Evolutionary conservation across 2,329 filamentous ascomycete genomes (phyloP), one percentile per base, ranked within the genome.

Genomic region (Neofusicoccum sp.): DNA sequence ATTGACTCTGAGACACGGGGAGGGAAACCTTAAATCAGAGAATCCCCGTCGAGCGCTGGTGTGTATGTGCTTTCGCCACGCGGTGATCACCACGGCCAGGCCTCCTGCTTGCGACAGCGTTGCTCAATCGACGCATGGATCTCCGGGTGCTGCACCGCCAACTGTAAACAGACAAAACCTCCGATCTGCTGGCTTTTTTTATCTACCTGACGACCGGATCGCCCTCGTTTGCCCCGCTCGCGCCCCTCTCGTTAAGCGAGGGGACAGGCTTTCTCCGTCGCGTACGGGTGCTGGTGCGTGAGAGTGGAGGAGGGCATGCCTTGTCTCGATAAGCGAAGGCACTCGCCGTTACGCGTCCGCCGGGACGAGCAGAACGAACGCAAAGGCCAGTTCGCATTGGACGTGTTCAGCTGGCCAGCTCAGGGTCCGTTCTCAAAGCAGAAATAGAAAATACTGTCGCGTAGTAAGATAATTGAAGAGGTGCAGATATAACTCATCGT

Each of bases 241-340:
- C 29, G 28, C 54, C 41, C 54, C 9, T 44, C 33, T 8, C 45
- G 12, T 16, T 36, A 58, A 58, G 54, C 54, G 54, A 58, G 54
- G 49, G 36, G 52, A 28, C 54, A 58, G 54, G 54, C 45, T 45
- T 34, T 47, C 29, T 8, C 28, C 16, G 33, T 58, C 54, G 54
- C 54, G 54, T 58, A 58, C 22, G 31, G 33, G 29, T 45, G 41
- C 9, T 56, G 54, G 54, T 58, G 28, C 39, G n/a, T 45, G 41
- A 45, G 41, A 45, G 54, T 58, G 54, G 54, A 58, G 54, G 41
- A 58, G 31, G 54, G 54, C 34, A 5, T 58, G 41, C 54, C 54
- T 45, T 58, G 54, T 58, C 54, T 58, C 54, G 54, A 58, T 58
- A 58, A 58, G 54, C 54, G 54, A 58, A 58, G 54, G 54, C 45